These are phyloP conservation scores for Chrysoporthe puriensis DNA, from an alignment of 2,329 filamentous ascomycete species.

Conservation along the genomic window DNA sequence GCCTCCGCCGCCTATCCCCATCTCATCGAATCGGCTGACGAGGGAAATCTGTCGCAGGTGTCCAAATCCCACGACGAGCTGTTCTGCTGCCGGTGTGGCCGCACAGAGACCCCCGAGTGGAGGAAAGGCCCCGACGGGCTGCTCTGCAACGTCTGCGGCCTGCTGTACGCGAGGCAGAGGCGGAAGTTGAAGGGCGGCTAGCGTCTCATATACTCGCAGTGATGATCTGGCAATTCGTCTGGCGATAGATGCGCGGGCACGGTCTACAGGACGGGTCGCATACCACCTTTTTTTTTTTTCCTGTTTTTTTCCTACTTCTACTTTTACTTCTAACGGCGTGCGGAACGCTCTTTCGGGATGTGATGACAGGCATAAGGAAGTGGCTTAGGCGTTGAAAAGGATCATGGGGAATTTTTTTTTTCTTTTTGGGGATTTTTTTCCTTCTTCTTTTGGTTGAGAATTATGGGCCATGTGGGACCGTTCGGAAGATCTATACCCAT, in stretches of 20 bases:
- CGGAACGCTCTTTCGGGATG: not conserved
- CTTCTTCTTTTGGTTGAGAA: not conserved
- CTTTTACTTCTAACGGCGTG: not conserved
- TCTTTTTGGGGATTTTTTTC: not conserved
- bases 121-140: slow-evolving; percentile 27
- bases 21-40: not conserved
- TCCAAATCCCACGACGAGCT: slow-evolving; percentile 8
- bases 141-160: slow-evolving; percentile 29
- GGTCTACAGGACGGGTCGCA: not conserved
- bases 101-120: slow-evolving; percentile 30
- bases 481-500: slow-evolving; percentile 7
- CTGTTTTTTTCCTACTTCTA: not conserved
- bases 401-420: not conserved
- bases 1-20: not conserved
- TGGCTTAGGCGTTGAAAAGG: slow-evolving; percentile 11
- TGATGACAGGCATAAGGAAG: slow-evolving; percentile 4
- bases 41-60: not conserved
- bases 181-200: slow-evolving; percentile 19
- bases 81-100: slow-evolving; percentile 26
- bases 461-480: not conserved
- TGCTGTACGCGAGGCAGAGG: slow-evolving; percentile 28
- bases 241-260: not conserved
- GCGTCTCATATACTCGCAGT: too few species aligned
- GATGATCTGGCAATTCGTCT: not conserved
- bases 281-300: not conserved